Evolutionary conservation across 352 stramenopile genomes (phyloP), one percentile per base, ranked within the genome.

Genomic region (Pythium vanterpoolii): DNA sequence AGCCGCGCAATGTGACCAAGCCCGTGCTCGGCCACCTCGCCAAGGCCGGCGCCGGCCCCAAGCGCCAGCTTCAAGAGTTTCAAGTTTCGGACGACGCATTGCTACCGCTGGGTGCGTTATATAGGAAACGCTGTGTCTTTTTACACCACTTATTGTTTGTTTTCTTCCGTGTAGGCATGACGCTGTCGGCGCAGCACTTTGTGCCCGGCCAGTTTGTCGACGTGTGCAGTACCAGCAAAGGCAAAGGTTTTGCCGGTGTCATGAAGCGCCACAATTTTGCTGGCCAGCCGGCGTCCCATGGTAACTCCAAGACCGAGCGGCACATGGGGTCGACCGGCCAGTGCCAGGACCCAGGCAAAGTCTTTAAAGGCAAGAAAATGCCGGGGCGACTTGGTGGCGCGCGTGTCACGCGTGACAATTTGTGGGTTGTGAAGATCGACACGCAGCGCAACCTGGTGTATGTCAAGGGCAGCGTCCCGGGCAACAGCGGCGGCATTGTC

Each of bases 351-450:
- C 97, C 97, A 8, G 97, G 97, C 56, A 93, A 96, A 64, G 97
- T 99, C 9, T 99, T 98, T 67, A 99, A 99, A 78, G 97, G 97
- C 39, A 99, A 99, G 84, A 99, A 99, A 75, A 99, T 99, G 97
- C 86, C 98, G 31, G 98, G 97, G 10, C 89, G 93, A 18, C 98
- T 99, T 91, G 97, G 97, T 55, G 83, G 79, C 43, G 90, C 96
- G 40, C 83, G 85, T 54, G 88, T 98, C 16, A 99, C 97, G 24
- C 89, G 96, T 33, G 96, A 99, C 79, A 99, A 99, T 73, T 76
- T 99, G 4, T 93, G 85, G 83, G 78, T 96, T 48, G 77, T 87
- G 56, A 95, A 96, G 80, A 85, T 98, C 57, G 95, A 98, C 73
- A 76, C 89, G 27, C 71, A 94, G 64, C 86, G 92, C 68, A 96